Conservation (phyloP, 176 grass and related monocot genomes). For the Hyparrhenia diplandra region DNA sequence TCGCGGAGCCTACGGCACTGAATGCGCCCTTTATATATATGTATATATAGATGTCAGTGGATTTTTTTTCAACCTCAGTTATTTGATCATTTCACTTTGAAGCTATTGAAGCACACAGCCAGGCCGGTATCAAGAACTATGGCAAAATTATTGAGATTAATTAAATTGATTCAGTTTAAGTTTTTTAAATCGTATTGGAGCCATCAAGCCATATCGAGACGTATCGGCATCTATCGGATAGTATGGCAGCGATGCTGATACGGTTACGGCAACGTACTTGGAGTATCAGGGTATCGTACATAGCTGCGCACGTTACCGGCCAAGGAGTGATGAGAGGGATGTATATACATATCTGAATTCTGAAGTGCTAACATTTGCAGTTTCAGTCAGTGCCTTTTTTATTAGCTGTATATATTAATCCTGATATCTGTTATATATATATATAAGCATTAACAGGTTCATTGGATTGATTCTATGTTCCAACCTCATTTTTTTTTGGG, state of each 20-base stretch:
- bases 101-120: background rate
- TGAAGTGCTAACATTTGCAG: background rate
- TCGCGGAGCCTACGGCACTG: too few species aligned
- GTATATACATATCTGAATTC: background rate
- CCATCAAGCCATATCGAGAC: background rate
- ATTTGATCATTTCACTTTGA: background rate
- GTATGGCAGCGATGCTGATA: background rate
- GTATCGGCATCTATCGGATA: background rate
- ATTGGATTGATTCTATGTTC: conserved; percentile 3
- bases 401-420: background rate
- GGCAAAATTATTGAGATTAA: background rate
- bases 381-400: background rate
- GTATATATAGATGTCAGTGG: background rate
- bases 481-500: background rate
- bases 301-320: background rate
- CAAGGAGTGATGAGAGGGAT: background rate
- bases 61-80: background rate
- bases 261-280: background rate
- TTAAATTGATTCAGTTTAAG: background rate
- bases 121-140: background rate
- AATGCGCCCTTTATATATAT: too few species aligned
- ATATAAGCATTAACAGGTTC: background rate
- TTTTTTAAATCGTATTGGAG: background rate
- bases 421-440: background rate
- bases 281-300: background rate